These are phyloP conservation scores for Colletotrichum cereale DNA, from an alignment of 2,329 filamentous ascomycete genomes.

Conservation along the genomic window DNA sequence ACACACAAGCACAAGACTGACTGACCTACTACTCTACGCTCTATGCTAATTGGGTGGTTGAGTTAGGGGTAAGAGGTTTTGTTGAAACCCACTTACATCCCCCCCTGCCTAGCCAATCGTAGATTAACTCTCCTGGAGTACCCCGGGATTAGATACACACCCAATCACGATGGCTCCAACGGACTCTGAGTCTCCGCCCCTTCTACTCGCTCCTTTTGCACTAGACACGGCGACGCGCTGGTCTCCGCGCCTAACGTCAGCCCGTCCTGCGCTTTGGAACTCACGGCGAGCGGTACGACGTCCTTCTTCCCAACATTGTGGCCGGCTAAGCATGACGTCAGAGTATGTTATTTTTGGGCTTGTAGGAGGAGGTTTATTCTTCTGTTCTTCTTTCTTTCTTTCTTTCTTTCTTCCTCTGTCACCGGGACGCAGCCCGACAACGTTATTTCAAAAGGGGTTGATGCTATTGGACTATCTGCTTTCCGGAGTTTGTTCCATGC, in stretches of 20 bases:
- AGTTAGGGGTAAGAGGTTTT: conserved; percentile 16
- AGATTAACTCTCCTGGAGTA: conserved; percentile 1
- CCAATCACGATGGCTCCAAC: conserved; percentile 20
- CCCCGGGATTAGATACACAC: neutral
- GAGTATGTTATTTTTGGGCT: conserved; percentile 11
- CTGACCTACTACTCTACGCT: no score
- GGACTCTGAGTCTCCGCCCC: neutral
- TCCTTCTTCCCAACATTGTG: neutral
- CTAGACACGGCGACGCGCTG: conserved; percentile 22
- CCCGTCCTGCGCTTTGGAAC: conserved; percentile 13
- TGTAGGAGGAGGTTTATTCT: neutral
- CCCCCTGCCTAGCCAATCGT: conserved; percentile 18
- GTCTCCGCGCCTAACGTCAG: conserved; percentile 35
- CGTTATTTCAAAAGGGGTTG: neutral
- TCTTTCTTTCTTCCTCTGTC: neutral
- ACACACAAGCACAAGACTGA: conserved; percentile 7
- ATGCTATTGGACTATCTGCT: neutral
- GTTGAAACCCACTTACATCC: neutral
- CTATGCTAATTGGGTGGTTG: neutral
- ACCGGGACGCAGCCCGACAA: neutral
- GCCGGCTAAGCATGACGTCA: conserved; percentile 7
- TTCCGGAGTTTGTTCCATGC: neutral
- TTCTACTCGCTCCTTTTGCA: neutral
- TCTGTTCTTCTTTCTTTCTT: neutral
- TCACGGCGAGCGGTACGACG: conserved; percentile 19